Base-by-base conservation (phyloP, 1,139 yeast species). In the Tardiomyces depauwii region DNA sequence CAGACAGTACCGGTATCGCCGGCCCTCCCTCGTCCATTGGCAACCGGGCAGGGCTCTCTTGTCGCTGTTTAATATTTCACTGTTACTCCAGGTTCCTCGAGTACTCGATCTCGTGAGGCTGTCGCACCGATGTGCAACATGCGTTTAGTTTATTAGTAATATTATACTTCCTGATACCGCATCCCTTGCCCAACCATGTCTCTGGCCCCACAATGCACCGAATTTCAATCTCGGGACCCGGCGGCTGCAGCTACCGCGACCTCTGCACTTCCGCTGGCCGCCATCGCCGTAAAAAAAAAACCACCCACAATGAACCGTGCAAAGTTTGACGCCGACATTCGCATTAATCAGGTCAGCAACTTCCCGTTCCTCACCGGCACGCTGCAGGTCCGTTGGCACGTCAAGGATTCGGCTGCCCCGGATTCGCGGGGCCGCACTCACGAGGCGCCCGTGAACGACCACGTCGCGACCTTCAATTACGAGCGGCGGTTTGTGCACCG, bases 361-460 rank as follows among this genome's bases (percentile, higher is more conserved):
- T 77, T 89, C 38, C 97, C 97, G 0, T 87, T 85, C 54, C 74
- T 83, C 2, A 70, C 78, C 2, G 95, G 95, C 0, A 62, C 69
- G 41, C 80, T 91, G 55, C 80, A 65, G 54, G 76, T 87, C 25
- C 79, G 80, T 48, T 77, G 82, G 82, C 65, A 64, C 44, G 58
- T 77, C 25, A 66, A 66, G 44, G 79, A 75, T 47, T 56, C 73
- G 39, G 53, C 72, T 36, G 55, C 66, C 40, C 61, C 73, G 39
- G 65, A 67, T 44, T 56, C 72, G 19, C 62, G 73, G 46, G 77
- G 76, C 30, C 66, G 68, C 14, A 73, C 79, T 2, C 68, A 64
- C 4, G 65, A 65, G 40, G 70, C 64, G 4, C 65, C 60, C 44
- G 74, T 76, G 46, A 64, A 60, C 40, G 72, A 72, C 50, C 81